Conservation (phyloP, 441 rosid species). For the Lepidium campestre region DNA sequence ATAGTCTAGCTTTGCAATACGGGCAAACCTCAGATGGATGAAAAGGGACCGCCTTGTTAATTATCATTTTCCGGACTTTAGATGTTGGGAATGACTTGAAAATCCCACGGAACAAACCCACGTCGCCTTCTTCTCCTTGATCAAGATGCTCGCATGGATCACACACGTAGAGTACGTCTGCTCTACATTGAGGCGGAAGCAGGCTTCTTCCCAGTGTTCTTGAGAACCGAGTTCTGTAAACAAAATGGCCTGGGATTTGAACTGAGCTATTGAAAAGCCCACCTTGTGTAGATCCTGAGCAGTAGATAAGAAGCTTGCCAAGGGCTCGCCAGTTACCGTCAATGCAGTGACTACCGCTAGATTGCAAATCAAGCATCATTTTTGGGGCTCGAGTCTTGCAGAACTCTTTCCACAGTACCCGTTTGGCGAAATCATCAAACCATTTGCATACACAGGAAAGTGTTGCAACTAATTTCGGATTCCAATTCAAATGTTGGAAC, state of each 20-base stretch:
- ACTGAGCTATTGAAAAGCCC: conserved; percentile 59
- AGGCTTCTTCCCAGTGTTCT: conserved; percentile 93
- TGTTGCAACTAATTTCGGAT: conserved; percentile 79
- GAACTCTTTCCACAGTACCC: conserved; percentile 92
- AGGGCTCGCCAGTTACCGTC: conserved; percentile 98
- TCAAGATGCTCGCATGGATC: conserved; percentile 99
- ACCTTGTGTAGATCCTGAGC: conserved; percentile 77
- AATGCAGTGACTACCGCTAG: conserved; percentile 87
- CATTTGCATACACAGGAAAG: conserved; percentile 90
- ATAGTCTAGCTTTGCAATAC: conserved; percentile 83
- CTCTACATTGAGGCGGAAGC: conserved; percentile 88
- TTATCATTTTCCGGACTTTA: conserved; percentile 71
- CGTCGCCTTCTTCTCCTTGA: conserved; percentile 97
- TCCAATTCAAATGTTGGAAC: conserved; percentile 88
- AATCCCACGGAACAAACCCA: conserved; percentile 92
- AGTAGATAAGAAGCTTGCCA: conserved; percentile 88
- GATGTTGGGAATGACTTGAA: conserved; percentile 83
- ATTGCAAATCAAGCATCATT: conserved; percentile 90
- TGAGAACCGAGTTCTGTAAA: conserved; percentile 82
- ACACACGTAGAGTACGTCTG: conserved; percentile 83
- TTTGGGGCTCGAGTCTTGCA: conserved; percentile 90
- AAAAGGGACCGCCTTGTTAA: conserved; percentile 59
- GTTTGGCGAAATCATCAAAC: conserved; percentile 96
- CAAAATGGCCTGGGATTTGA: conserved; percentile 92
- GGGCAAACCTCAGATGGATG: conserved; percentile 93